Evolutionary conservation across 2,329 filamentous ascomycete species (phyloP).

Genomic region (Teratosphaeria pseudoeucalypti): DNA sequence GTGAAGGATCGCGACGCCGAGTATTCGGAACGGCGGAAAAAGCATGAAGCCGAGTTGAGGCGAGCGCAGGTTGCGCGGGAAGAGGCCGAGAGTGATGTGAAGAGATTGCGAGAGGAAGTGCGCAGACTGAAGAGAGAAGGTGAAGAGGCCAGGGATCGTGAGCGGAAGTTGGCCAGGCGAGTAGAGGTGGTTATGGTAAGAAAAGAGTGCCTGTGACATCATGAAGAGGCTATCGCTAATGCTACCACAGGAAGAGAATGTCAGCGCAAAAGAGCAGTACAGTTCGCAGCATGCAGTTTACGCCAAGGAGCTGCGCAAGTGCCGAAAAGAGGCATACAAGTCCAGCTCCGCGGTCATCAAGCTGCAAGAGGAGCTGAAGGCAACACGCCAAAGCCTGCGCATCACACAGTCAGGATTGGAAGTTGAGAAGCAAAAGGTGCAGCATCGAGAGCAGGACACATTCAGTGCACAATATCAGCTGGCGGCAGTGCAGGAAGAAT

Average conservation of each 20-base stretch:
- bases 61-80: conserved; percentile 42
- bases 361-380: conserved; percentile 63
- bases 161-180: conserved; percentile 55
- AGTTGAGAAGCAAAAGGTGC: conserved; percentile 52
- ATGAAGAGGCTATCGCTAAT: conserved; percentile 11
- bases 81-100: conserved; percentile 60
- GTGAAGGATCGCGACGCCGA: conserved; percentile 37
- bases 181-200: conserved; percentile 60
- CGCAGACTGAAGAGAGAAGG: conserved; percentile 46
- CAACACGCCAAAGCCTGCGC: conserved; percentile 45
- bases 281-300: conserved; percentile 38
- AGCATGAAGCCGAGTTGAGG: conserved; percentile 34
- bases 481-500: conserved; percentile 54
- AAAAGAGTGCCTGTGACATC: conserved; percentile 1
- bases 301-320: conserved; percentile 63
- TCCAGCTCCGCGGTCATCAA: conserved; percentile 60
- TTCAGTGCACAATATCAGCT: conserved; percentile 58
- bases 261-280: conserved; percentile 54
- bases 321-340: conserved; percentile 65
- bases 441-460: conserved; percentile 56
- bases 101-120: conserved; percentile 52
- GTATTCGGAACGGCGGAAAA: conserved; percentile 29
- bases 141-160: conserved; percentile 56
- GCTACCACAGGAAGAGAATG: conserved; percentile 52
- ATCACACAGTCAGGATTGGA: conserved; percentile 50